phyloP scores from a whole-genome alignment of 176 grass and related monocot genomes.

The Microstegium vimineum region DNA sequence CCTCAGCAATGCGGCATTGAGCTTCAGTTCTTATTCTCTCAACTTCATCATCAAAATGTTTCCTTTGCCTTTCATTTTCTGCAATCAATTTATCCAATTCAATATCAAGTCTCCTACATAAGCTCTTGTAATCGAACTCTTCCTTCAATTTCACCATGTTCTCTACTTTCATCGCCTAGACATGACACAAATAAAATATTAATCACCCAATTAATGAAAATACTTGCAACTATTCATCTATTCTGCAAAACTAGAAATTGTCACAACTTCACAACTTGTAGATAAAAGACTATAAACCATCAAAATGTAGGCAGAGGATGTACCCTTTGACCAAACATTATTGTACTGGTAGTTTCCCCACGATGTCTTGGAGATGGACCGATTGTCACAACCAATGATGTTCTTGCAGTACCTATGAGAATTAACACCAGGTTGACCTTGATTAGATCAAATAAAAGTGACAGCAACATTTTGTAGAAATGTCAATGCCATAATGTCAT shows the following conservation, averaged over 20 bases:
- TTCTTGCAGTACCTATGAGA: conserved; percentile 89
- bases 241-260: background rate
- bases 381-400: conserved; percentile 97
- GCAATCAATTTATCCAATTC: conserved; percentile 90
- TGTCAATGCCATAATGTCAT: background rate
- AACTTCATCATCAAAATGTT: conserved; percentile 91
- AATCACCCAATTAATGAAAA: background rate
- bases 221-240: background rate
- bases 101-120: conserved; percentile 93
- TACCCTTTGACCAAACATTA: conserved; percentile 99
- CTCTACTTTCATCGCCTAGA: conserved; percentile 98
- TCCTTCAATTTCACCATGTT: conserved; percentile 99
- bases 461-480: background rate
- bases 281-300: conserved; percentile 4
- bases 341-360: conserved; percentile 98
- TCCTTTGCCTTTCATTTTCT: conserved; percentile 92
- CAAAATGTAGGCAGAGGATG: background rate
- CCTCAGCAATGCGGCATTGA: conserved; percentile 66
- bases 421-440: conserved; percentile 34
- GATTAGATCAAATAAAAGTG: conserved; percentile 26
- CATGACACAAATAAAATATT: conserved; percentile 24
- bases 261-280: background rate
- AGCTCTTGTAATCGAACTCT: conserved; percentile 99
- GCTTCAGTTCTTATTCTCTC: conserved; percentile 86
- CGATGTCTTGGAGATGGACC: conserved; percentile 96